These are phyloP conservation scores for Saccharomycopsis lassenensis DNA, from an alignment of 805 yeast species.

Conservation along the genomic window DNA sequence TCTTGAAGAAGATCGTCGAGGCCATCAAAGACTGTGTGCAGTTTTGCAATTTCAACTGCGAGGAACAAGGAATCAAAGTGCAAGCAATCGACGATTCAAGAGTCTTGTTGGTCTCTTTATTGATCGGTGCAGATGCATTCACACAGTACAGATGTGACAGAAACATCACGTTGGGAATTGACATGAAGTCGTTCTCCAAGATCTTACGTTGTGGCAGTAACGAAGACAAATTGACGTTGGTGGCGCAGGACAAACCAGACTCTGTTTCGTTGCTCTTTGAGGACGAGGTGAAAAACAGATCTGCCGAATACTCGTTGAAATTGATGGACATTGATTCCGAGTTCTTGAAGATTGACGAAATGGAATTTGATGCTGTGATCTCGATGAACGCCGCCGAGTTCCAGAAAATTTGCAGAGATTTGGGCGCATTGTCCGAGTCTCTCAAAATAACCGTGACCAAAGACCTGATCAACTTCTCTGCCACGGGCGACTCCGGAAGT, in stretches of 20 bases:
- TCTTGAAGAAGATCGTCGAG: constrained; percentile 86
- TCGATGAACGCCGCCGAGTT: constrained; percentile 84
- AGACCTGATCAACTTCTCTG: constrained; percentile 79
- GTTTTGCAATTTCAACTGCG: constrained; percentile 92
- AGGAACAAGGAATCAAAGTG: constrained; percentile 88
- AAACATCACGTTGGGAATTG: constrained; percentile 83
- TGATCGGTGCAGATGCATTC: constrained; percentile 83
- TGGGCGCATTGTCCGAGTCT: constrained; percentile 79
- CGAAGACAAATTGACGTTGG: constrained; percentile 75
- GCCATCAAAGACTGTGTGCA: constrained; percentile 91
- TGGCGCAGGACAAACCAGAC: constrained; percentile 86
- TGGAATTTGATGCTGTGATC: constrained; percentile 79
- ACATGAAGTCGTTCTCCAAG: constrained; percentile 76
- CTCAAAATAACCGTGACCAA: constrained; percentile 78
- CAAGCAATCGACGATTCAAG: constrained; percentile 98
- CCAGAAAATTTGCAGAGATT: constrained; percentile 80
- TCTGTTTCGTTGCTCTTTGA: constrained; percentile 74
- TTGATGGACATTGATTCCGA: constrained; percentile 96
- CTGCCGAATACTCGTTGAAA: constrained; percentile 83
- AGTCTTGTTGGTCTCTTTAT: constrained; percentile 79
- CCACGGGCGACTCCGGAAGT: constrained; percentile 86
- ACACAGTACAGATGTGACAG: constrained; percentile 92
- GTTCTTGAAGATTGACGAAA: constrained; percentile 84
- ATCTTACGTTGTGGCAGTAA: constrained; percentile 86
- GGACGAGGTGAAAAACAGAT: constrained; percentile 82